Evolutionary conservation across 257 asterid species (phyloP), one percentile per base, ranked within the genome.

Genomic region (Solanum pennellii): DNA sequence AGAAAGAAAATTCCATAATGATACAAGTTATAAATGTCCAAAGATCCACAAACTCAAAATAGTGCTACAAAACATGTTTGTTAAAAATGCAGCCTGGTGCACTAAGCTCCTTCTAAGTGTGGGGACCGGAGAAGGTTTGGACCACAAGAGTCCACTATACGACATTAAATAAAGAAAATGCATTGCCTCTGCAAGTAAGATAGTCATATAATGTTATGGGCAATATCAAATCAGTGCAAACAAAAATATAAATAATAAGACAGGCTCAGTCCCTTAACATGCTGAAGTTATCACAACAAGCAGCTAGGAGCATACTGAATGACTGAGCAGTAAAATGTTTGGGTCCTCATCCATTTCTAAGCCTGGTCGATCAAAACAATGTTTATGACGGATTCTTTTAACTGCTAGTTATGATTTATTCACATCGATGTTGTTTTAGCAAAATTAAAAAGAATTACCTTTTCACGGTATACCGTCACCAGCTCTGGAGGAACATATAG

Each of bases 401-500:
- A 83, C 59, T 80, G 79, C 49, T 35, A 42, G 84, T 37, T 56
- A 45, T 12, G 80, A 18, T 59, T 80, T 62, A 27, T 75, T 18
- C 31, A 31, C 79, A 31, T 60, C 85, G 69, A 27, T 76, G 39
- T 49, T 80, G 25, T 47, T 47, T 37, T 9, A 49, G 29, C 27
- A 39, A 49, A 10, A 80, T 27, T 49, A 59, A 37, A 47, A 80
- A 85, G 49, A 76, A 83, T 29, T 92, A 97, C 99, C 99, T 96
- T 97, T 92, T 96, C 98, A n/a, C 95, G 95, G 89, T 95, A 96
- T 56, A 96, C 98, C n/a, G 98, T 92, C 66, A 94, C 95, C 93
- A 96, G 91, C 88, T 96, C 99, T 89, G 86, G 96, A 52, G 99
- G 98, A 44, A 97, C 98, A 87, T 97, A 97, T 89, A 96, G 98